Conservation (phyloP, 352 stramenopile species). For the Saprolegnia parasitica region DNA sequence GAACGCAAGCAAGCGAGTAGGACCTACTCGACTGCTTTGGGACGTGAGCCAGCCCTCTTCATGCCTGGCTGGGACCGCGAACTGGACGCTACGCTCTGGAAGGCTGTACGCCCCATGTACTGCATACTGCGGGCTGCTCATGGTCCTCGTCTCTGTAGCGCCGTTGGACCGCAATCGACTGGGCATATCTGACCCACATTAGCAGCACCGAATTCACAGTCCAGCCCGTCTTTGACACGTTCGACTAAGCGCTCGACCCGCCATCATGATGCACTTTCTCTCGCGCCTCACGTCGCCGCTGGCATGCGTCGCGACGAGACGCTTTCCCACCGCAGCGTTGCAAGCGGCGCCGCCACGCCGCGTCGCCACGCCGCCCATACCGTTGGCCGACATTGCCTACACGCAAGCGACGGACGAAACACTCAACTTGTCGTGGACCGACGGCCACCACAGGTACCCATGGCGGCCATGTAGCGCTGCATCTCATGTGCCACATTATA, state of each 20-base stretch:
- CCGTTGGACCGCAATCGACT: slow-evolving; percentile 30
- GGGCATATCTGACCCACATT: slow-evolving; percentile 29
- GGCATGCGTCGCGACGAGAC: background rate
- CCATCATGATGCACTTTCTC: slow-evolving; percentile 6
- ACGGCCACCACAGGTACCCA: slow-evolving; percentile 31
- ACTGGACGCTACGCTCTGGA: slow-evolving; percentile 29
- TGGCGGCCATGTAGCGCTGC: background rate
- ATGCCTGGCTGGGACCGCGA: slow-evolving; percentile 28
- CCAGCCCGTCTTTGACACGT: slow-evolving; percentile 28
- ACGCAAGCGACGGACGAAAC: slow-evolving; percentile 9
- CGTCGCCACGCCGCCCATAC: background rate
- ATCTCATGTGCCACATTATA: background rate
- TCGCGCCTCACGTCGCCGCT: background rate
- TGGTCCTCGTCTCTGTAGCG: slow-evolving; percentile 19
- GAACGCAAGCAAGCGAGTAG: background rate
- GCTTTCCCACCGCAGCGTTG: background rate
- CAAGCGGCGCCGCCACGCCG: background rate
- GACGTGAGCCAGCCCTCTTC: background rate
- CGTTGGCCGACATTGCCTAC: background rate
- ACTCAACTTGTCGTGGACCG: slow-evolving; percentile 29
- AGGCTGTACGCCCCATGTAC: slow-evolving; percentile 9
- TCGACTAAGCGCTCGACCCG: slow-evolving; percentile 24
- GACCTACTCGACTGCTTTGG: background rate
- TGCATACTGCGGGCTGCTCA: background rate
- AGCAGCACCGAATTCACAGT: slow-evolving; percentile 24